Base-by-base conservation (phyloP, 2,329 filamentous ascomycete genomes). In the Calonectria pseudoturangicola region DNA sequence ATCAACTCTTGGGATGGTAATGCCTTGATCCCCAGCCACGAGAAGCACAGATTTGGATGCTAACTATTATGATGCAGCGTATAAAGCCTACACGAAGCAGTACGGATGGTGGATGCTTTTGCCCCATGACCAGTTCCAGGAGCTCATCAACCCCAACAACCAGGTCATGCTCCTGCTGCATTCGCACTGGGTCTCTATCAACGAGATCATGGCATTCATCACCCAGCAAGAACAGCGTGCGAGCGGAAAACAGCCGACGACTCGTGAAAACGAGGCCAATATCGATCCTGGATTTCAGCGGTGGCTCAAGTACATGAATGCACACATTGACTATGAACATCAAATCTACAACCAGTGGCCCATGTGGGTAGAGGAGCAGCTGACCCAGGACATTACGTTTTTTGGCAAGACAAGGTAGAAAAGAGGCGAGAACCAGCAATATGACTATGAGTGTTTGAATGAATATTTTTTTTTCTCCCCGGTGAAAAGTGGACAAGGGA, bases 101-200 rank as follows among this genome's bases (percentile, higher is more conserved):
- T 90, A 89, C 78, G 84, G 79, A 4, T 91, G 89, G 89, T 91
- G 89, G 89, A 90, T 90, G 85, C 85, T 88, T 79, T 84, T 91
- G 9, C 86, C 88, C 10, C 89, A 91, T 74, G 83, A 85, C 43
- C 82, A 85, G 60, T 91, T 91, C 79, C 86, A 88, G 74, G 82
- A 83, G 63, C 80, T 91, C 66, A 84, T 90, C 74, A 86, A 89
- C 78, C 81, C 85, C 33, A 75, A 77, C 33, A 87, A 86, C 77
- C 88, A 88, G 77, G 82, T 85, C 18, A 85, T 86, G 70, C 68
- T 87, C 48, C 81, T 91, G 36, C 82, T 91, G 50, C 87, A 87
- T 41, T 76, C 88, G 64, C 89, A 91, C 81, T 91, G 89, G 88
- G 86, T 90, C 62, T 84, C 87, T 9, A 76, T 91, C 54, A 87